Conservation (phyloP, 208 protist species). For the Leptomonas seymouri region DNA sequence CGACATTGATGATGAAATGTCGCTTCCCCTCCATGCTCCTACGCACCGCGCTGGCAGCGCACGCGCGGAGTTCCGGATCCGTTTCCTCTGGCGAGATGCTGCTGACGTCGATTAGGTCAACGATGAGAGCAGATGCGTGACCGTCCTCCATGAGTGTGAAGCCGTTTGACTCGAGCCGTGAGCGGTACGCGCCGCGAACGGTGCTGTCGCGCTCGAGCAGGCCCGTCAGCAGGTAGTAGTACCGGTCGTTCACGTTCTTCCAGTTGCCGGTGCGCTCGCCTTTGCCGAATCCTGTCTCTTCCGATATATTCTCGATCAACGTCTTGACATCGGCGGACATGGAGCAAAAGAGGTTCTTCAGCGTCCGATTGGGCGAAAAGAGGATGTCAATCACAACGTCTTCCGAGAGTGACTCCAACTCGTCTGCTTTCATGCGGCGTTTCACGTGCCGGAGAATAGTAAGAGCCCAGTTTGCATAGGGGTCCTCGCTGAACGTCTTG, state of each 20-base stretch:
- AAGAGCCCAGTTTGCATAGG: slow-evolving; percentile 73
- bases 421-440: slow-evolving; percentile 30
- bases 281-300: slow-evolving; percentile 24
- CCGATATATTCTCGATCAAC: slow-evolving; percentile 42
- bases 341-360: slow-evolving; percentile 83
- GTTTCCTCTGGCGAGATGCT: slow-evolving; percentile 46
- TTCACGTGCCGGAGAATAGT: slow-evolving; percentile 63
- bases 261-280: slow-evolving; percentile 33
- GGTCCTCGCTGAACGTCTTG: slow-evolving; percentile 62
- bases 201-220: slow-evolving; percentile 59
- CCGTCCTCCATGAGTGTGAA: slow-evolving; percentile 81
- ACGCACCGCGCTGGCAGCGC: slow-evolving; percentile 19
- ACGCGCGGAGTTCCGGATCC: slow-evolving; percentile 45
- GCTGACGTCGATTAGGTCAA: slow-evolving; percentile 76
- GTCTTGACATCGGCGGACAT: slow-evolving; percentile 51
- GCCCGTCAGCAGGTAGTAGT: slow-evolving; percentile 73
- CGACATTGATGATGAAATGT: slow-evolving; percentile 88
- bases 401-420: slow-evolving; percentile 38
- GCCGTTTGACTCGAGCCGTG: slow-evolving; percentile 57
- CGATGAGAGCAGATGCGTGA: slow-evolving; percentile 62
- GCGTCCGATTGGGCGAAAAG: slow-evolving; percentile 72
- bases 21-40: slow-evolving; percentile 9
- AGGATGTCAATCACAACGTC: slow-evolving; percentile 76
- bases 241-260: slow-evolving; percentile 71
- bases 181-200: slow-evolving; percentile 58